phyloP scores from a whole-genome alignment of 768 basidiomycete genomes.

The Pleurotus giganteus region DNA sequence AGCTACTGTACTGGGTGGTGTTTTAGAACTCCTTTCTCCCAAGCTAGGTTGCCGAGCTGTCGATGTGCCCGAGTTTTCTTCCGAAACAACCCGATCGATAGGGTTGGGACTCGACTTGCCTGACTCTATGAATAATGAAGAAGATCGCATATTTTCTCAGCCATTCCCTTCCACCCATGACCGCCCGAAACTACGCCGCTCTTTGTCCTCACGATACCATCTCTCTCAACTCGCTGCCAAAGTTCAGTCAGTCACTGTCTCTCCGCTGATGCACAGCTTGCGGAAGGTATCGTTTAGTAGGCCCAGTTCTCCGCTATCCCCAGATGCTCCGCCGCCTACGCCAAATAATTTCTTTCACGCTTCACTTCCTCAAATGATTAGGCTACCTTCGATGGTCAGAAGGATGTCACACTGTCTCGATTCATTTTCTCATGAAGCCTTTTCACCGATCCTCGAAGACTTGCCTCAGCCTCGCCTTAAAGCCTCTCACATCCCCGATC shows the following conservation, averaged over 20 bases:
- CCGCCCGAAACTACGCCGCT: neutral
- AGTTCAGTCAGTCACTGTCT: neutral
- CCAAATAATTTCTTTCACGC: neutral
- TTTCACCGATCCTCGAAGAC: neutral
- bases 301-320: neutral
- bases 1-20: neutral
- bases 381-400: neutral
- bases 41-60: neutral
- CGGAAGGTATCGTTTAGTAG: neutral
- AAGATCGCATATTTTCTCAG: neutral
- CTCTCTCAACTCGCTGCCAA: neutral
- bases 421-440: too few relatives aligned
- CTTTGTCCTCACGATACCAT: neutral
- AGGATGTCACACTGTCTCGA: too few relatives aligned
- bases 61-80: neutral
- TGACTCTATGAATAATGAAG: neutral
- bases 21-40: neutral
- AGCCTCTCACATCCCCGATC: neutral
- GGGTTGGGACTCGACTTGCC: neutral
- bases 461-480: neutral
- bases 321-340: neutral
- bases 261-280: constrained; percentile 1
- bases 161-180: neutral
- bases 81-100: neutral
- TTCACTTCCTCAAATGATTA: neutral